These are phyloP conservation scores for Paramarasmius palmivorus DNA, from an alignment of 1,284 basidiomycete genomes.

Conservation along the genomic window DNA sequence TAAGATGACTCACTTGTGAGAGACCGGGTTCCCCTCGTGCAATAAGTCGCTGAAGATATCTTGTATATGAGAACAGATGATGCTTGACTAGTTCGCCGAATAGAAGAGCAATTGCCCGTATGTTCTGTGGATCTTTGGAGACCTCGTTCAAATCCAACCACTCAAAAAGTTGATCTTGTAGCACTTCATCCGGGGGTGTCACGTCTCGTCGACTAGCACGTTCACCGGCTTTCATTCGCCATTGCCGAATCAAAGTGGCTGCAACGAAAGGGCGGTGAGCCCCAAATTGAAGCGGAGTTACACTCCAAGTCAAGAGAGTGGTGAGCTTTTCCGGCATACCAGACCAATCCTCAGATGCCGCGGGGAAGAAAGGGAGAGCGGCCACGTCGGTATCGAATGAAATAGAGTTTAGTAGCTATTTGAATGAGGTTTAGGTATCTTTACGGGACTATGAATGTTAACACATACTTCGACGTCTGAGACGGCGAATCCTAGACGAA, in stretches of 20 bases:
- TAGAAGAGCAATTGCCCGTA: conserved; percentile 66
- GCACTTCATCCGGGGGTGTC: conserved; percentile 53
- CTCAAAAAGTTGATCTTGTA: conserved; percentile 78
- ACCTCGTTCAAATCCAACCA: conserved; percentile 79
- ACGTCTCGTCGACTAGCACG: conserved; percentile 60
- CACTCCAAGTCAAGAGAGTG: conserved; percentile 84
- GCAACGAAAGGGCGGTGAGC: conserved; percentile 84
- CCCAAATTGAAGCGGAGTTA: conserved; percentile 82
- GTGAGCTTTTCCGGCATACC: conserved; percentile 73
- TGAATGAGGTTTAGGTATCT: conserved; percentile 1
- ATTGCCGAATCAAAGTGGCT: conserved; percentile 72
- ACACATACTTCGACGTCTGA: conserved; percentile 68
- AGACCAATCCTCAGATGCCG: conserved; percentile 40
- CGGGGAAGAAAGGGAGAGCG: conserved; percentile 62
- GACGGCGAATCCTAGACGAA: conserved; percentile 61
- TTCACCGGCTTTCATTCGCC: conserved; percentile 65
- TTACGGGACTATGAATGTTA: conserved; percentile 8
- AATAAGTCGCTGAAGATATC: conserved; percentile 83
- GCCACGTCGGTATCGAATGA: conserved; percentile 68
- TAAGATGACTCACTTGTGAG: conserved; percentile 50
- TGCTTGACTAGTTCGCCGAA: conserved; percentile 80
- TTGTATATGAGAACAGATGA: conserved; percentile 81
- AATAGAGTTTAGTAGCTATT: conserved; percentile 80
- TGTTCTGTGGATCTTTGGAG: conserved; percentile 58
- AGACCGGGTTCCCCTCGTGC: conserved; percentile 75